Evolutionary conservation across 257 asterid species (phyloP).

Genomic region (Lycium barbarum): DNA sequence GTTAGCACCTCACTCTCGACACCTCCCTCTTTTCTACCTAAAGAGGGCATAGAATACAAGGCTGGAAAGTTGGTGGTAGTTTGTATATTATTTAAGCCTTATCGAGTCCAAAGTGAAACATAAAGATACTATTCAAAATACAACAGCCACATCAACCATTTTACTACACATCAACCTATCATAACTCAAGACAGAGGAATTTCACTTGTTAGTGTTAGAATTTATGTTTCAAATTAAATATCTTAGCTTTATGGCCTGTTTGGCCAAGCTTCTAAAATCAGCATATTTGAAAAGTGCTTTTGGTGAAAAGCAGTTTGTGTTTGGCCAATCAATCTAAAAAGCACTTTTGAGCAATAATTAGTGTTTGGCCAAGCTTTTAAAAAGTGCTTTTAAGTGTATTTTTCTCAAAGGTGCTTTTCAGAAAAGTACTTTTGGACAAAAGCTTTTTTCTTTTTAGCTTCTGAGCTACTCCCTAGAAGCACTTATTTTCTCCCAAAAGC

Average conservation of each 20-base stretch:
- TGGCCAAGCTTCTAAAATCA: too few species aligned
- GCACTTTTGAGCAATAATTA: too few species aligned
- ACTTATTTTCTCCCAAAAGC: too few species aligned
- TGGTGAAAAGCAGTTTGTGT: too few species aligned
- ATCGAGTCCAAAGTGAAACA: not conserved
- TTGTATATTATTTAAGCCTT: not conserved
- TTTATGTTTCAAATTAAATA: not conserved
- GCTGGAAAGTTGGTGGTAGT: not conserved
- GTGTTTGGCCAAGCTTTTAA: too few species aligned
- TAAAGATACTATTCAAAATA: not conserved
- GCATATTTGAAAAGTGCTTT: too few species aligned
- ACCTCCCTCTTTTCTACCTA: not conserved
- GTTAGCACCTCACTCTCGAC: conserved; percentile 2
- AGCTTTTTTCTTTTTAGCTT: too few species aligned
- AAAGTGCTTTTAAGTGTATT: too few species aligned
- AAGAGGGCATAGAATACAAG: not conserved
- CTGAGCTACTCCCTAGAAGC: too few species aligned
- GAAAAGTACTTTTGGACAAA: too few species aligned
- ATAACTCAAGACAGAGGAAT: not conserved
- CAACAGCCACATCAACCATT: not conserved
- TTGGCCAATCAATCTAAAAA: too few species aligned
- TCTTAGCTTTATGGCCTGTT: not conserved
- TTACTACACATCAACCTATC: conserved; percentile 12
- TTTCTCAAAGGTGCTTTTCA: too few species aligned
- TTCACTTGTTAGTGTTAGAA: conserved; percentile 2